These are phyloP conservation scores for Iris macrosiphon DNA, from an alignment of 106 monocot species.

Conservation along the genomic window DNA sequence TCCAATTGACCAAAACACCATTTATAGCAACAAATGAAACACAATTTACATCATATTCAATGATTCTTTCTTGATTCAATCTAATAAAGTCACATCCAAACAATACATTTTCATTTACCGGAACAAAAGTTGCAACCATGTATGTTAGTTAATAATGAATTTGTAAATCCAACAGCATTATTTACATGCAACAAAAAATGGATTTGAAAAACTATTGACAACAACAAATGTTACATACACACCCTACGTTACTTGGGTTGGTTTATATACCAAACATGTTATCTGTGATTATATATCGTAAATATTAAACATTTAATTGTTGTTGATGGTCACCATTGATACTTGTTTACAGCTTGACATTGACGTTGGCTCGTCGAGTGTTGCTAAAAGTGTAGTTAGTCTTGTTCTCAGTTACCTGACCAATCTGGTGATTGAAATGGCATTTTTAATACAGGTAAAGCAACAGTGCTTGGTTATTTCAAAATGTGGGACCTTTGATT, in stretches of 20 bases:
- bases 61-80: too few relatives aligned
- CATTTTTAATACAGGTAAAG: conserved; percentile 37
- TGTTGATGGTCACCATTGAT: not conserved
- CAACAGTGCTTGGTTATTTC: not conserved
- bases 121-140: too few relatives aligned
- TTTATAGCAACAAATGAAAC: too few relatives aligned
- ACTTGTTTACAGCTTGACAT: conserved; percentile 12
- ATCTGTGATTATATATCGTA: not conserved
- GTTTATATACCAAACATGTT: not conserved
- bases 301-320: not conserved
- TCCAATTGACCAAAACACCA: too few relatives aligned
- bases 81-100: too few relatives aligned
- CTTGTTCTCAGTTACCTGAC: conserved; percentile 31
- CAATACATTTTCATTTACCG: too few relatives aligned
- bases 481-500: too few relatives aligned
- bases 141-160: too few relatives aligned
- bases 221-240: not conserved
- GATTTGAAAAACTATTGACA: not conserved
- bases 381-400: conserved; percentile 23
- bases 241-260: not conserved
- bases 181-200: too few relatives aligned
- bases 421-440: conserved; percentile 36
- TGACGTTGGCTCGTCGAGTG: conserved; percentile 28
- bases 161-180: too few relatives aligned
- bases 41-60: too few relatives aligned